Evolutionary conservation across 106 monocot species (phyloP), one percentile per base, ranked within the genome.

Genomic region (Dactylorhiza incarnata): DNA sequence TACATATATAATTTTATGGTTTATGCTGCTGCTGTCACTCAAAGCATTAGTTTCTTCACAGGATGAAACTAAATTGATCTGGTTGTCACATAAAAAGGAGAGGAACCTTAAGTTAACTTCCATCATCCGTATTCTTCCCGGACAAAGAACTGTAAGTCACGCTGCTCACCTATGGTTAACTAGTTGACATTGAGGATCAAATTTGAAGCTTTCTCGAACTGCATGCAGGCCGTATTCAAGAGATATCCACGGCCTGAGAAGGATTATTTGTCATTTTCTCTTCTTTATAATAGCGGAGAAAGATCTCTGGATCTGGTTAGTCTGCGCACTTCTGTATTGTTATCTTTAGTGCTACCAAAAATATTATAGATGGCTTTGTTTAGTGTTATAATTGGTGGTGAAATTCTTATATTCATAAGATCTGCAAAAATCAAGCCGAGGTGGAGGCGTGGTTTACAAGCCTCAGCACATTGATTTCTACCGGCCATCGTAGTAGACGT

Each of bases 381-480:
- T 51, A 7, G 0, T 70, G 44, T 50, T 48, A 11, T 48, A 13
- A 76, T 49, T 75, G 53, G 48, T 26, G 7, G 19, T 20, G 3
- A 55, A 43, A 26, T 17, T 17, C 51, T 24, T 17, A 47, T 77
- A 0, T 10, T 73, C n/a, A 52, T 43, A 75, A 89, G 86, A 84
- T 89, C 73, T 89, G 89, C 80, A 89, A 86, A 54, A 84, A 84
- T 70, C 86, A 89, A 89, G 86, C 73, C 73, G 89, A 89, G 79
- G 15, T 77, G 68, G 89, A 89, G 82, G 82, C 82, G 50, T 89
- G 89, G 89, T 79, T 89, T 84, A 63, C 80, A 19, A 84, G 86
- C 68, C 86, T 89, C 25, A 79, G 75, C 73, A 43, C 82, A 77
- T 46, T 89, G 61, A 80, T 89, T 67, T 84, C 81, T 67, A 45